Evolutionary conservation across 2,329 filamentous ascomycete genomes (phyloP).

Genomic region (Metarhizium album): DNA sequence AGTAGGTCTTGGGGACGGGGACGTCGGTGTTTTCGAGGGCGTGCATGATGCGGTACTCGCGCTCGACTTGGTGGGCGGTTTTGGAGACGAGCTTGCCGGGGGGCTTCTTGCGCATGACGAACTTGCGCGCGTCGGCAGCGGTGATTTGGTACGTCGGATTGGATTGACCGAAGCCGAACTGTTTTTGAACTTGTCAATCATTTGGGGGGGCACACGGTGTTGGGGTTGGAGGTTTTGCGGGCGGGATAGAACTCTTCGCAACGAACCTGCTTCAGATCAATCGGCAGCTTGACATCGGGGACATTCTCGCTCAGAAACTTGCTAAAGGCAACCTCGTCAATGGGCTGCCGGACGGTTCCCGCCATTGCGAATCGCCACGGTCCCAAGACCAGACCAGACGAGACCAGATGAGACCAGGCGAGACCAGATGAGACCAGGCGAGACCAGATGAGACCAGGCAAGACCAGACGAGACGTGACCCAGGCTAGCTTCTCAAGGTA

Average conservation of each 20-base stretch:
- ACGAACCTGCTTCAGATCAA: constrained; percentile 91
- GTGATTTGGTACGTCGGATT: constrained; percentile 95
- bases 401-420: too few species aligned
- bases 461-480: too few species aligned
- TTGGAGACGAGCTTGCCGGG: constrained; percentile 88
- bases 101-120: constrained; percentile 94
- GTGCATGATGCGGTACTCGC: constrained; percentile 84
- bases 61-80: constrained; percentile 92
- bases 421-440: too few species aligned
- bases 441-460: too few species aligned
- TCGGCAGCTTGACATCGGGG: constrained; percentile 70
- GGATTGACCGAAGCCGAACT: constrained; percentile 96
- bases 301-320: constrained; percentile 67
- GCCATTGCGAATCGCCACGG: constrained; percentile 48
- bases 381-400: too few species aligned
- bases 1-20: constrained; percentile 73
- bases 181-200: too few species aligned
- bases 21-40: constrained; percentile 71
- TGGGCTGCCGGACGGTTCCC: constrained; percentile 78
- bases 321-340: constrained; percentile 71
- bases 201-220: too few species aligned
- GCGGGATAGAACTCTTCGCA: too few species aligned
- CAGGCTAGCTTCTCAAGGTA: too few species aligned
- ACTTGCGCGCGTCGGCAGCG: constrained; percentile 55
- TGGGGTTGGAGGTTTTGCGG: too few species aligned